Conservation (phyloP, 2,329 filamentous ascomycete genomes). For the Claviceps cyperi region DNA sequence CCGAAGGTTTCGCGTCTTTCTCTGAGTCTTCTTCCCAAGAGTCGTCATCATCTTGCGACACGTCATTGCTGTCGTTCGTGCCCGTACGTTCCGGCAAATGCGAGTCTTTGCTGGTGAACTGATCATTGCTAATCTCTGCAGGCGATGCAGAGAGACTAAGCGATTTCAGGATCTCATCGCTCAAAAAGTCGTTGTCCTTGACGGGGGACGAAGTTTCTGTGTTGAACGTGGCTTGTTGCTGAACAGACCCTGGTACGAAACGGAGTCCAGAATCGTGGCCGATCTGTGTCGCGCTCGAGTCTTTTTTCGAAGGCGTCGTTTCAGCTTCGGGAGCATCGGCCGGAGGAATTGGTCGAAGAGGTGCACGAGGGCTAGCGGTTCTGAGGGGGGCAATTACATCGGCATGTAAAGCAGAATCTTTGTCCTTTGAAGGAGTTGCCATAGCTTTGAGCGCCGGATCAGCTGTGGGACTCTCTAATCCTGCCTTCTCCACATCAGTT, state of each 20-base stretch:
- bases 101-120: slow-evolving; percentile 9
- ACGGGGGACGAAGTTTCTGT: slow-evolving; percentile 38
- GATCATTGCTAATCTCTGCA: slow-evolving; percentile 5
- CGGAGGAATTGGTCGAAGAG: not conserved
- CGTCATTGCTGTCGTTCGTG: slow-evolving; percentile 43
- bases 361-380: slow-evolving; percentile 17
- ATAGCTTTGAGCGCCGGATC: not conserved
- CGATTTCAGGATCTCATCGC: slow-evolving; percentile 61
- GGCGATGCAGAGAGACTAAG: slow-evolving; percentile 35
- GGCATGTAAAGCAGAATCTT: slow-evolving; percentile 4
- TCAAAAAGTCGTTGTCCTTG: slow-evolving; percentile 55
- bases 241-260: slow-evolving; percentile 21
- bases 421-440: not conserved
- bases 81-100: slow-evolving; percentile 8
- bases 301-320: slow-evolving; percentile 20
- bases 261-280: slow-evolving; percentile 8
- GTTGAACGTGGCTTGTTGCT: slow-evolving; percentile 31
- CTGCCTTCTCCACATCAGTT: not conserved
- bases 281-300: slow-evolving; percentile 17
- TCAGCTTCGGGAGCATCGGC: not conserved
- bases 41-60: slow-evolving; percentile 52
- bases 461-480: not conserved
- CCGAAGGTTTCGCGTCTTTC: slow-evolving; percentile 6
- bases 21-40: slow-evolving; percentile 39
- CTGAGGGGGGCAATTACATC: slow-evolving; percentile 16